Conservation (phyloP, 345 rosid genomes). For the Draba incana region DNA sequence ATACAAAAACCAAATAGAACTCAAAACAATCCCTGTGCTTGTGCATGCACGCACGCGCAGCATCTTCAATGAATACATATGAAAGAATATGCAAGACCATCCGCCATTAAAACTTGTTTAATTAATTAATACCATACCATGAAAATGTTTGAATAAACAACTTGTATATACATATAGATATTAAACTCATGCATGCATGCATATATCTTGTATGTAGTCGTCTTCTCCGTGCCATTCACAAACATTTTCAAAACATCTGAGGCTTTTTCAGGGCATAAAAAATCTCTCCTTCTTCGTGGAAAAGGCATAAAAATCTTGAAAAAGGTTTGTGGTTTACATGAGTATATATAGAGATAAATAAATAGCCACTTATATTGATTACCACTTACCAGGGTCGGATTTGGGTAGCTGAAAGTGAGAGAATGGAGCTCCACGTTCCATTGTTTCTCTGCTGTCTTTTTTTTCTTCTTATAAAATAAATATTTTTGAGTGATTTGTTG, state of each 20-base stretch:
- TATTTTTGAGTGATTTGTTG: slow-evolving; percentile 31
- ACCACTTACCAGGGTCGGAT: slow-evolving; percentile 45
- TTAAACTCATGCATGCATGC: slow-evolving; percentile 35
- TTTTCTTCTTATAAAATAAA: slow-evolving; percentile 16
- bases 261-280: not conserved
- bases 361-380: slow-evolving; percentile 23
- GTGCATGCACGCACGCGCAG: too few relatives aligned
- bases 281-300: not conserved
- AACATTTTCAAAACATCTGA: not conserved
- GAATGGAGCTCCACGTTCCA: slow-evolving; percentile 47
- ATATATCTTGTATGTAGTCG: not conserved
- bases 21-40: slow-evolving; percentile 20
- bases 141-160: slow-evolving; percentile 4
- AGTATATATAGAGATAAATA: not conserved
- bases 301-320: slow-evolving; percentile 13
- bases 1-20: not conserved
- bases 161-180: not conserved
- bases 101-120: not conserved
- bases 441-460: slow-evolving; percentile 40
- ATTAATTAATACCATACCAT: not conserved
- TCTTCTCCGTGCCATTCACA: not conserved
- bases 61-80: slow-evolving; percentile 9
- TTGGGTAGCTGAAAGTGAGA: slow-evolving; percentile 41
- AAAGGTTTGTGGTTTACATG: not conserved
- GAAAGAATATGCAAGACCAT: not conserved